Evolutionary conservation across 1,139 yeast species (phyloP).

Genomic region (Scheffersomyces parashehatae): DNA sequence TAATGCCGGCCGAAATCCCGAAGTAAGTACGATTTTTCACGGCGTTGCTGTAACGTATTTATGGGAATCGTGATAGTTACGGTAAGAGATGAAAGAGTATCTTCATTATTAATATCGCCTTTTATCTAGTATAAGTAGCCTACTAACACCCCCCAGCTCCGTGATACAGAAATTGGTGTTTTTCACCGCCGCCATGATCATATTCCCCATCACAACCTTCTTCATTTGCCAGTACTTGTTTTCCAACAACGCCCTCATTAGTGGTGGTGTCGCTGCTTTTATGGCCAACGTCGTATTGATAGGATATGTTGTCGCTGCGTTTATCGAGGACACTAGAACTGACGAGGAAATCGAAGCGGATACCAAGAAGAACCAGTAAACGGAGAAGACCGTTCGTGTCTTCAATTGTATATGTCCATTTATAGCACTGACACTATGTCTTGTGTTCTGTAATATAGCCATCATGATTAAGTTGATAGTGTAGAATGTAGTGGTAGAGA

Average conservation of each 20-base stretch:
- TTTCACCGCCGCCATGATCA: conserved; percentile 88
- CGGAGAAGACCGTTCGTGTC: neutral
- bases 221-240: conserved; percentile 58
- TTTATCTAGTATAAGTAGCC: neutral
- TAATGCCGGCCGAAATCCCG: conserved; percentile 59
- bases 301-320: conserved; percentile 85
- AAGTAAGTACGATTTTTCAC: conserved; percentile 29
- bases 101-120: neutral
- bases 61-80: neutral
- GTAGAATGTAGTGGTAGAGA: too few species aligned
- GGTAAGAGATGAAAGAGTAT: neutral
- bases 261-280: conserved; percentile 90
- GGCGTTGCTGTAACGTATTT: neutral
- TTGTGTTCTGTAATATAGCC: too few species aligned
- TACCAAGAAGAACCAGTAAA: conserved; percentile 22
- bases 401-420: too few species aligned
- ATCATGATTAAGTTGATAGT: too few species aligned
- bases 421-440: too few species aligned
- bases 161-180: conserved; percentile 74
- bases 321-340: conserved; percentile 67
- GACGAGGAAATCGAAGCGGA: conserved; percentile 31
- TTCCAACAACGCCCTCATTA: conserved; percentile 61
- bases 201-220: conserved; percentile 73
- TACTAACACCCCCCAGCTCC: conserved; percentile 36
- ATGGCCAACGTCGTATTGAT: conserved; percentile 85